Conservation (phyloP, 345 rosid species). For the Cochlearia excelsa region DNA sequence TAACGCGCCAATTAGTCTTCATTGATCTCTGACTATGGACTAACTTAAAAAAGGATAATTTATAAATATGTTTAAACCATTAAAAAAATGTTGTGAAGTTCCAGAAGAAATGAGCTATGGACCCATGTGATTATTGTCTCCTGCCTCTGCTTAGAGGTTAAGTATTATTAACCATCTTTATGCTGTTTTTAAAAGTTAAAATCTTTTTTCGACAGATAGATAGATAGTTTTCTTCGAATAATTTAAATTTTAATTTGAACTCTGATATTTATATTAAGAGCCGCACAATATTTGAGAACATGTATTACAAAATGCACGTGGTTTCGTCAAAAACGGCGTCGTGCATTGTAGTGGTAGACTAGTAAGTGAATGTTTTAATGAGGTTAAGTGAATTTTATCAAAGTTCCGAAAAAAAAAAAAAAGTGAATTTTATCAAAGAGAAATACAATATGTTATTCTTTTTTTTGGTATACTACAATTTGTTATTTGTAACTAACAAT, state of each 20-base stretch:
- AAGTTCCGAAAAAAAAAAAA: too few relatives aligned
- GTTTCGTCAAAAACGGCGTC: constrained; percentile 29
- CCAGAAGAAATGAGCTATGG: constrained; percentile 34
- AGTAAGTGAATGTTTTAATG: not conserved
- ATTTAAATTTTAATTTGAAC: constrained; percentile 2
- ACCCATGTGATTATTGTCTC: constrained; percentile 38
- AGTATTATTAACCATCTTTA: constrained; percentile 18
- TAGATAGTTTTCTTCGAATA: too few relatives aligned
- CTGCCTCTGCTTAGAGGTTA: constrained; percentile 36
- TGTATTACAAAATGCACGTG: constrained; percentile 30
- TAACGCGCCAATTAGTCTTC: constrained; percentile 13
- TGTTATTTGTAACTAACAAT: too few relatives aligned
- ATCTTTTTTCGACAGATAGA: too few relatives aligned
- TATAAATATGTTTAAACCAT: not conserved
- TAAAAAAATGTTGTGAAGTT: constrained; percentile 12
- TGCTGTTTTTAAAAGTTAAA: not conserved
- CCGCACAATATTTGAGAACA: constrained; percentile 25
- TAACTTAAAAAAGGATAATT: not conserved
- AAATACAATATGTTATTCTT: too few relatives aligned
- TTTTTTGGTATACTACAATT: too few relatives aligned
- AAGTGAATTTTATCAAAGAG: too few relatives aligned
- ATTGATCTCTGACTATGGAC: constrained; percentile 12
- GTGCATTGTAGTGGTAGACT: constrained; percentile 11
- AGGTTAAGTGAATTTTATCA: too few relatives aligned
- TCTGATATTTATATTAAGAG: constrained; percentile 30